Evolutionary conservation across 768 basidiomycete genomes (phyloP).

Genomic region (Fomitopsis pulvina): DNA sequence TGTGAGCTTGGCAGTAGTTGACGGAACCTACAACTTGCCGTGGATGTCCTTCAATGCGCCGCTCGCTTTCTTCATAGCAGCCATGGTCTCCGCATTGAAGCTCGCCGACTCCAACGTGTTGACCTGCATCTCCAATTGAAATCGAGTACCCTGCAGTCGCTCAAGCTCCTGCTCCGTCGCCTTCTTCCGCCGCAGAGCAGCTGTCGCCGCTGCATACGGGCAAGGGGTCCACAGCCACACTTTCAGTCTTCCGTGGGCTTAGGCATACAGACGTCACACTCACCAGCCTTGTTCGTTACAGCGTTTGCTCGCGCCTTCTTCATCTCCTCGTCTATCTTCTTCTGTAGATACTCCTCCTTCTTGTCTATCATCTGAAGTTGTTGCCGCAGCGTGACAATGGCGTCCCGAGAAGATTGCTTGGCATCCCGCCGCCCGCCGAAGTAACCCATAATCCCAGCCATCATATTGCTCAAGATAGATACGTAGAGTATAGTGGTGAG

Average conservation of each 20-base stretch:
- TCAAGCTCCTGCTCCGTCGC: slow-evolving; percentile 82
- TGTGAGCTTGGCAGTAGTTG: neutral
- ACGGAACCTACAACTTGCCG: slow-evolving; percentile 67
- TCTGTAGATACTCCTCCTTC: slow-evolving; percentile 96
- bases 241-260: neutral
- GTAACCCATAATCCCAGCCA: slow-evolving; percentile 80
- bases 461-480: slow-evolving; percentile 35
- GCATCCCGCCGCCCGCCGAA: slow-evolving; percentile 81
- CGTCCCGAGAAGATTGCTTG: slow-evolving; percentile 81
- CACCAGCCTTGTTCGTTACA: slow-evolving; percentile 88
- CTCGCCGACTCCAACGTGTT: slow-evolving; percentile 97
- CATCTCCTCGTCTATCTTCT: slow-evolving; percentile 92
- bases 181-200: slow-evolving; percentile 92
- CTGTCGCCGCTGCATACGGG: slow-evolving; percentile 61
- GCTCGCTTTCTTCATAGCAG: slow-evolving; percentile 93
- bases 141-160: slow-evolving; percentile 71
- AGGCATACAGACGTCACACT: slow-evolving; percentile 23
- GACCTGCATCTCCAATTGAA: slow-evolving; percentile 94
- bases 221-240: neutral
- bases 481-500: neutral
- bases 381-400: slow-evolving; percentile 88
- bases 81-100: slow-evolving; percentile 95
- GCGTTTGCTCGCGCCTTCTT: slow-evolving; percentile 92
- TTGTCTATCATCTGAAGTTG: slow-evolving; percentile 97
- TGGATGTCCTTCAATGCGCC: slow-evolving; percentile 88